phyloP scores from a whole-genome alignment of 2,329 filamentous ascomycete species.

The Sporothrix mexicana region DNA sequence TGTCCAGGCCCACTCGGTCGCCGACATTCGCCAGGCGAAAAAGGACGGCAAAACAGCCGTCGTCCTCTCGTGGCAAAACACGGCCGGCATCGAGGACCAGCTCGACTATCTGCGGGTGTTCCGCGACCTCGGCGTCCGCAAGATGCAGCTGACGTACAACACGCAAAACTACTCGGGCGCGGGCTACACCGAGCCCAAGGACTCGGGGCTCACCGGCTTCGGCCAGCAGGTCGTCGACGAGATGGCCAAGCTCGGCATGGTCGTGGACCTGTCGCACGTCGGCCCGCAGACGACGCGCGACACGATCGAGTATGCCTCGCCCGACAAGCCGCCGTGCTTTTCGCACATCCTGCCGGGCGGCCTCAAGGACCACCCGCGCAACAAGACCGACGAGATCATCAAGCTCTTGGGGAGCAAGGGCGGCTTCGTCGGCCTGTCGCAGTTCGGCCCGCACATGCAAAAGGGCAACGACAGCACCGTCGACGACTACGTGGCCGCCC shows the following conservation, averaged over 20 bases:
- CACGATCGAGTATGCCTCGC: conserved; percentile 45
- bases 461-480: conserved; percentile 50
- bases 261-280: conserved; percentile 47
- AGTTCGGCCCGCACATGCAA: conserved; percentile 50
- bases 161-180: conserved; percentile 51
- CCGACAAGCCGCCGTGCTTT: conserved; percentile 48
- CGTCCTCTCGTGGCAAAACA: conserved; percentile 51
- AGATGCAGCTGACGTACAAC: conserved; percentile 53
- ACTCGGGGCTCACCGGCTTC: conserved; percentile 48
- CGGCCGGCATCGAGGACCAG: conserved; percentile 50
- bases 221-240: conserved; percentile 45
- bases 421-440: conserved; percentile 48
- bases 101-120: conserved; percentile 49
- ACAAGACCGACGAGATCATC: conserved; percentile 49
- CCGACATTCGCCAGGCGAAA: conserved; percentile 48
- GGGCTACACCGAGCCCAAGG: conserved; percentile 48
- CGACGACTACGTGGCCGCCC: conserved; percentile 50
- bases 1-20: conserved; percentile 46
- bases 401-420: conserved; percentile 46
- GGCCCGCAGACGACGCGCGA: conserved; percentile 46
- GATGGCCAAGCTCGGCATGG: conserved; percentile 47
- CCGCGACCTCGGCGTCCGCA: conserved; percentile 49
- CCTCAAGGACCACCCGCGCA: conserved; percentile 47
- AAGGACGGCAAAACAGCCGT: conserved; percentile 47
- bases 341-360: conserved; percentile 48